phyloP scores from a whole-genome alignment of 2,329 filamentous ascomycete genomes.

The Colletotrichum incanum region DNA sequence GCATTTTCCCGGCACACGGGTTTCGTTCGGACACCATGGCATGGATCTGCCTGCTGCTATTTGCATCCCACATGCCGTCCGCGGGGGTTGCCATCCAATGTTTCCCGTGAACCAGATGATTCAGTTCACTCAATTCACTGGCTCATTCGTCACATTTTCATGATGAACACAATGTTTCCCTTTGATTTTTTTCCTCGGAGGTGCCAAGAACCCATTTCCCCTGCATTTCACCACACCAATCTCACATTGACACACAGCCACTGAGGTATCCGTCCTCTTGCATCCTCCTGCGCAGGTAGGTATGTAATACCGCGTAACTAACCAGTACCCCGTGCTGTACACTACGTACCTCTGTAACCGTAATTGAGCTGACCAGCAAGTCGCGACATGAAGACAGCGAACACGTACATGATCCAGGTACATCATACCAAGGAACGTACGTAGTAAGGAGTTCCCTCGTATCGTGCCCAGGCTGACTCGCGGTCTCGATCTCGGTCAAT shows the following conservation, averaged over 20 bases:
- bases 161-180: conserved; percentile 3
- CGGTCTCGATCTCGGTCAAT: conserved; percentile 1
- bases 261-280: neutral
- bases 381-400: neutral
- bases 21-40: conserved; percentile 11
- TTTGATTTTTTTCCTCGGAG: conserved; percentile 17
- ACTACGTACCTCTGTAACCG: neutral
- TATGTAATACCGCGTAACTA: neutral
- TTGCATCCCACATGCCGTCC: conserved; percentile 30
- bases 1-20: neutral
- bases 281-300: neutral
- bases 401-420: neutral
- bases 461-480: conserved; percentile 25
- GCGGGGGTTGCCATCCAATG: conserved; percentile 3
- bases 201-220: conserved; percentile 39
- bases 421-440: neutral
- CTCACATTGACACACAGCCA: conserved; percentile 4
- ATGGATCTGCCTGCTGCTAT: conserved; percentile 35
- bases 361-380: neutral
- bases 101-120: neutral
- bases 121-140: neutral
- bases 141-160: neutral
- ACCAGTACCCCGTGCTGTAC: neutral
- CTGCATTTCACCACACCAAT: conserved; percentile 37
- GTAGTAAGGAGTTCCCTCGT: neutral